These are phyloP conservation scores for Voacanga thouarsii DNA, from an alignment of 257 asterid species.

Conservation along the genomic window DNA sequence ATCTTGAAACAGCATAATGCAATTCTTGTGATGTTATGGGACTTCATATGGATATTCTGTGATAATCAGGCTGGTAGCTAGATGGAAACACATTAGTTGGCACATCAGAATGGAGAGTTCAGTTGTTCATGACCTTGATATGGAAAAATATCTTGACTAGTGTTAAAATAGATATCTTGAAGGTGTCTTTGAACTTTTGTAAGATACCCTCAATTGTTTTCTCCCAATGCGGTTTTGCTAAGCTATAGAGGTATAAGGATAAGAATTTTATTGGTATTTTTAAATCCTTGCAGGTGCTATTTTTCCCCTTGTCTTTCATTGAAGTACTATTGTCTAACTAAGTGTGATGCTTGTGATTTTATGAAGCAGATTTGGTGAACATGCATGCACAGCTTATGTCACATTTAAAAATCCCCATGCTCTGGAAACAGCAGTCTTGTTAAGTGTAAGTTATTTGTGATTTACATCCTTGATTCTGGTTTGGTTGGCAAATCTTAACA, in stretches of 20 bases:
- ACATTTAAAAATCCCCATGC: slow-evolving; percentile 81
- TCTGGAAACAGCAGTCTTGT: slow-evolving; percentile 90
- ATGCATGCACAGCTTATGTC: slow-evolving; percentile 84
- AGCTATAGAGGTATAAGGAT: neutral
- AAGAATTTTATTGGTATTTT: neutral
- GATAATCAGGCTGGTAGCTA: neutral
- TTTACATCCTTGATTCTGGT: neutral
- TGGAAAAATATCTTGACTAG: neutral
- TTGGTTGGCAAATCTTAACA: neutral
- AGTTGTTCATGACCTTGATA: neutral
- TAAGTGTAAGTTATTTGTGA: slow-evolving; percentile 67
- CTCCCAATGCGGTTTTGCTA: neutral
- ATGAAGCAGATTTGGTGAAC: slow-evolving; percentile 70
- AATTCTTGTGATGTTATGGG: neutral
- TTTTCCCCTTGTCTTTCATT: neutral
- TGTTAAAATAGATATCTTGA: neutral
- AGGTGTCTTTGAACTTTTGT: neutral
- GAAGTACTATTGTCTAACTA: slow-evolving; percentile 12
- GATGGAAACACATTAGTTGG: neutral
- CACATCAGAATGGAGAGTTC: neutral
- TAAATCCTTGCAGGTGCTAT: neutral
- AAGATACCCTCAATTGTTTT: neutral
- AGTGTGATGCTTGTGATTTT: slow-evolving; percentile 23
- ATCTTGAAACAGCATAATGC: neutral
- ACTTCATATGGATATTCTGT: neutral